A percentile compares a stretch with the other conserved stretches of the same genome.
Evolutionary conservation across 2,329 filamentous ascomycete species (phyloP).

Genomic region (Podosphaera fusca): DNA sequence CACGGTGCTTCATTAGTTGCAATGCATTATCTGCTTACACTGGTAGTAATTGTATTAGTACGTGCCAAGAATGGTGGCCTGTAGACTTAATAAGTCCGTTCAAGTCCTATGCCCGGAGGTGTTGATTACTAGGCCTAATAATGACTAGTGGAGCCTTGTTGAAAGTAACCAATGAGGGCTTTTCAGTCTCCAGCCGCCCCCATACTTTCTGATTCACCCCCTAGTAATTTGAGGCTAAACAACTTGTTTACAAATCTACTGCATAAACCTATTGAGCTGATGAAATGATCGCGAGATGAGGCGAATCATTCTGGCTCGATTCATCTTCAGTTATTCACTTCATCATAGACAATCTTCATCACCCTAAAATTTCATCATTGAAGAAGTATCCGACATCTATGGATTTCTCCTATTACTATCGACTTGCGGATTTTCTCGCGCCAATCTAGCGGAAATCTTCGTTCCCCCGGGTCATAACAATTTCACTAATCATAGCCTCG

Average conservation of each 20-base stretch:
- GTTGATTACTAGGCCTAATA: too few species aligned
- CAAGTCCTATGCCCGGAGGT: too few species aligned
- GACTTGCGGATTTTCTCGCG: constrained; percentile 21
- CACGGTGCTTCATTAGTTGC: too few species aligned
- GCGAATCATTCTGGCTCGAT: not conserved
- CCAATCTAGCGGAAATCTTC: constrained; percentile 29
- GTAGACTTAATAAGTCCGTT: too few species aligned
- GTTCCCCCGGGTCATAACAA: not conserved
- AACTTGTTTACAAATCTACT: not conserved
- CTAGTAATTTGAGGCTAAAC: not conserved
- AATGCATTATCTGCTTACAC: too few species aligned
- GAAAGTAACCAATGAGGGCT: not conserved
- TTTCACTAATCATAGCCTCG: not conserved
- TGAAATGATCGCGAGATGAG: not conserved
- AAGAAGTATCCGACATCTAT: constrained; percentile 5
- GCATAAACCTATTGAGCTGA: not conserved
- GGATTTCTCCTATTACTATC: constrained; percentile 11
- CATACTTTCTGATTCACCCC: constrained; percentile 1
- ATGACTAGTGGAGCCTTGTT: too few species aligned
- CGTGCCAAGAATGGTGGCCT: too few species aligned
- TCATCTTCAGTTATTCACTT: not conserved
- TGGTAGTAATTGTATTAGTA: too few species aligned
- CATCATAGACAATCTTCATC: not conserved
- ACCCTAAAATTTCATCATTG: not conserved
- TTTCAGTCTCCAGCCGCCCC: not conserved